These are phyloP conservation scores for Dendrocalamus sinicus DNA, from an alignment of 176 grass and related monocot species.

Conservation along the genomic window DNA sequence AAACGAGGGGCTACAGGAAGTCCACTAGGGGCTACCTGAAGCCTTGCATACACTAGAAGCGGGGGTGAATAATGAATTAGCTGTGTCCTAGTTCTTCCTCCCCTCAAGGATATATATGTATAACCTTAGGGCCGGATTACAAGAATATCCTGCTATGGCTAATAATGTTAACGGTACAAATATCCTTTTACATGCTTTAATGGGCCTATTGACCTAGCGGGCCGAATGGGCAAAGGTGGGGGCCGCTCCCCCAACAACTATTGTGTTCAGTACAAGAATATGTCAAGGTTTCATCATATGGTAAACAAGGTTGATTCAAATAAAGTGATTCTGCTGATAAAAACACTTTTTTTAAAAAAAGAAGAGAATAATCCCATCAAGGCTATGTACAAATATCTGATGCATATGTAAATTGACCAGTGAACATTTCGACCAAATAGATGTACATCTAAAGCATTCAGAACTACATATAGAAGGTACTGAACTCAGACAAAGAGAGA, in stretches of 20 bases:
- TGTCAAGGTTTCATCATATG: neutral
- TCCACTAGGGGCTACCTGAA: no score
- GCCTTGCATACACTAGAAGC: no score
- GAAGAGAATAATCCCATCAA: neutral
- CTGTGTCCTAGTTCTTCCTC: no score
- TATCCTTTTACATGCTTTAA: no score
- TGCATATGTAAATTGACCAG: neutral
- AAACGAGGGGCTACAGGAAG: no score
- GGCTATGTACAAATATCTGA: neutral
- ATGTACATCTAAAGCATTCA: neutral
- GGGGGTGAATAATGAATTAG: no score
- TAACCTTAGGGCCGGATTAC: no score
- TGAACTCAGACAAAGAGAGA: conserved; percentile 1
- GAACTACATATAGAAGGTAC: neutral
- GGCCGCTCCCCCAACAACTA: neutral
- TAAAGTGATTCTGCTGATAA: neutral
- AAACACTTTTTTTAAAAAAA: neutral
- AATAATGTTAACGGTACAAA: no score
- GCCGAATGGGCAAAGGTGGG: no score
- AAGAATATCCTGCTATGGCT: no score
- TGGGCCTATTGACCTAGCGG: no score
- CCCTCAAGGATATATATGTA: no score
- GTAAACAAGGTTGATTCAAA: conserved; percentile 24
- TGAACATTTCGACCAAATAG: neutral
- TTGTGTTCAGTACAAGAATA: neutral